Base-by-base conservation (phyloP, 2,329 filamentous ascomycete genomes). In the Penicillium sumatraense region DNA sequence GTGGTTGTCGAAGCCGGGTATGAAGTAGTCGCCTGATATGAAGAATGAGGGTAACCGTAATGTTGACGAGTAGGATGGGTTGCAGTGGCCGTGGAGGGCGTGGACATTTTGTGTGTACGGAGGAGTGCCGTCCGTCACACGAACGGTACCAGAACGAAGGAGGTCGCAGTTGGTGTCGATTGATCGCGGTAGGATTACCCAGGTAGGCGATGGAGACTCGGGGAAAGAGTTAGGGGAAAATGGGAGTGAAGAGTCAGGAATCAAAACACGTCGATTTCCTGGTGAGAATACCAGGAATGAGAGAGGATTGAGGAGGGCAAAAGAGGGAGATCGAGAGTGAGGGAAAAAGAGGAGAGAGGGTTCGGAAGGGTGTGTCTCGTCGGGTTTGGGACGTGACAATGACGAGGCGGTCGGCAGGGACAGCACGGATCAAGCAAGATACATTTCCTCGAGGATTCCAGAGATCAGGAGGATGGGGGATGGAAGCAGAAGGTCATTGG, bases 21-120 rank as follows among this genome's bases (percentile, higher is more conserved):
- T 56, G 78, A 70, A 57, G 79, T 73, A 58, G 79, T 81, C 44
- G 82, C 70, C 68, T 86, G 84, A 69, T 83, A 85, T 58, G 77
- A 78, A 61, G 81, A 80, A 71, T 81, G 80, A 61, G 85, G 81
- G 69, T 87, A 87, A 64, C 76, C 80, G 79, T 87, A 86, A 69
- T 83, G 82, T 75, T 86, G 84, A 75, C 88, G 86, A 68, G 84
- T 85, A 72, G 87, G 86, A 70, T 90, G 81, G 64, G 87, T 89
- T 69, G 87, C 87, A 73, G 88, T 89, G 68, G 87, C 88, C 69
- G 87, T 89, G 59, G 89, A 91, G 65, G 90, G 89, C 66, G 89
- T 92, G 81, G 90, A 93, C 90, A 93, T 93, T 42, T 42, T 74
- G 62, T 72, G 62, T 72, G 69, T 62, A 68, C 54, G 51, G 57